These are phyloP conservation scores for Dipteronia sinensis DNA, from an alignment of 345 rosid species.

Conservation along the genomic window DNA sequence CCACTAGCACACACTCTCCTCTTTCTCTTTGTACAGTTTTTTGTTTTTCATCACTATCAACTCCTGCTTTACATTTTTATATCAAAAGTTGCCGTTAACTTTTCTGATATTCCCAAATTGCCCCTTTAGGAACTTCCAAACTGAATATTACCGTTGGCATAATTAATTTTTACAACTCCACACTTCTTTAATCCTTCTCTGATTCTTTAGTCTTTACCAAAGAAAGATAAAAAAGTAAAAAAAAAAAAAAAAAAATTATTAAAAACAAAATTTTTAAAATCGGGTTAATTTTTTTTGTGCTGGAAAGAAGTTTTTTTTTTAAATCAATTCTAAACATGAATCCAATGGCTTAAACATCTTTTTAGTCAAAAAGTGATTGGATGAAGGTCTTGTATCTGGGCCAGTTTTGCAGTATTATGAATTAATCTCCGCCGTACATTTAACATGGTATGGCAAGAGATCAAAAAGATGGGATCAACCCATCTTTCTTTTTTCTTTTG, in stretches of 20 bases:
- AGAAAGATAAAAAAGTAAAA: not conserved
- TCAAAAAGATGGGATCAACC: not conserved
- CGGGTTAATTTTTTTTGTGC: not conserved
- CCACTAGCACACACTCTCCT: conserved; percentile 21
- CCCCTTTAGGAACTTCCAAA: conserved; percentile 47
- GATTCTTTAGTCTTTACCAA: conserved; percentile 5
- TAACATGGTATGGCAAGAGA: not conserved
- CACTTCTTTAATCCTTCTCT: not conserved
- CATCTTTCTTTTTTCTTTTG: too few relatives aligned
- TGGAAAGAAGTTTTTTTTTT: not conserved
- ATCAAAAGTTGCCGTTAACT: conserved; percentile 39
- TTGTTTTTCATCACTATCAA: not conserved
- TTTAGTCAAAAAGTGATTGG: not conserved
- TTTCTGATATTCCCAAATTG: conserved; percentile 35
- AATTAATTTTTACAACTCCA: conserved; percentile 25
- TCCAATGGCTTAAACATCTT: not conserved
- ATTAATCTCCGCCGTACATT: not conserved
- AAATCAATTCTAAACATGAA: not conserved
- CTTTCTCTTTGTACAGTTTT: conserved; percentile 2
- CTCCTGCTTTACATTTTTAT: conserved; percentile 8
- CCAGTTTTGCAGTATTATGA: not conserved
- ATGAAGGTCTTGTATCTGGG: not conserved
- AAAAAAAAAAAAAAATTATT: too few relatives aligned
- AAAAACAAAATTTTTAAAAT: not conserved
- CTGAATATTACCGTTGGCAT: conserved; percentile 52